Conservation (phyloP, 371 early-diverging fungal genomes). For the Syncephalastrum racemosum region DNA sequence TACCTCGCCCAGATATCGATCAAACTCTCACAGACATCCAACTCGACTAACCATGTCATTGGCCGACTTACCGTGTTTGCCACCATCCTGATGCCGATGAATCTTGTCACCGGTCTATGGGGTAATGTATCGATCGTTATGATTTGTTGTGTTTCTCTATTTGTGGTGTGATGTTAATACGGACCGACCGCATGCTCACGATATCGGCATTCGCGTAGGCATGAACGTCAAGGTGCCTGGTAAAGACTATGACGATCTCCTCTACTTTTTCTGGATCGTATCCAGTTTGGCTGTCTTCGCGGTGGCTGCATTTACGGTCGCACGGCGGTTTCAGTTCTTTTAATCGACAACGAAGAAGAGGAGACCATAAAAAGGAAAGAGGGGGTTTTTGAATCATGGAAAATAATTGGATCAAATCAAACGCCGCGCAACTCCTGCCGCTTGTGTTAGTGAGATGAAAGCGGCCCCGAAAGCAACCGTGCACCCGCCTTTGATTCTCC, state of each 20-base stretch:
- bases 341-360: conserved; percentile 7
- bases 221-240: conserved; percentile 83
- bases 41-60: conserved; percentile 86
- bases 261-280: conserved; percentile 47
- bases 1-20: conserved; percentile 95
- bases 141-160: conserved; percentile 1
- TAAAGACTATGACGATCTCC: conserved; percentile 49
- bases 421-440: neutral
- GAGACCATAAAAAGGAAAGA: neutral
- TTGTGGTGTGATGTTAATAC: neutral
- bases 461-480: neutral
- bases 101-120: conserved; percentile 81
- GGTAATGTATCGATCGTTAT: conserved; percentile 18
- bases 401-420: neutral
- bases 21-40: conserved; percentile 89
- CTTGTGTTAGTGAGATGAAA: neutral
- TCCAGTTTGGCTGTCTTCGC: conserved; percentile 38
- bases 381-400: neutral
- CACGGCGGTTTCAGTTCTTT: conserved; percentile 24
- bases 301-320: conserved; percentile 32
- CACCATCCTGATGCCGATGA: conserved; percentile 88
- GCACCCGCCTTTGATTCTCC: neutral
- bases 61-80: conserved; percentile 89
- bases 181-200: neutral
- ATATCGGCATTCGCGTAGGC: conserved; percentile 28